Conservation (phyloP, 202 grass and related monocot genomes). For the Cymbopogon flexuosus region DNA sequence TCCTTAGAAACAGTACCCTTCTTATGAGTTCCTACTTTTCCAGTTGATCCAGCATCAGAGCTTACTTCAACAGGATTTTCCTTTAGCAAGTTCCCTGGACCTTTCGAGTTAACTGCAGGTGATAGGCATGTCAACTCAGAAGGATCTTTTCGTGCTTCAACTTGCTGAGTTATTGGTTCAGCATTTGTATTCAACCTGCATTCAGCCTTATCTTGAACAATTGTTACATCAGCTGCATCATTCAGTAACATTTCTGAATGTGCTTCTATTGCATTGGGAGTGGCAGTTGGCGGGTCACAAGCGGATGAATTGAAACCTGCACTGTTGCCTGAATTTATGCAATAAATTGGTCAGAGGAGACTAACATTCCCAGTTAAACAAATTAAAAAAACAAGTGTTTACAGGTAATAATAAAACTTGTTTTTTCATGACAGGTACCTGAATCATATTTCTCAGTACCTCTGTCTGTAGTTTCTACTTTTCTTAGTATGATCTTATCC, state of each 20-base stretch:
- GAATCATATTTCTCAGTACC: slow-evolving; percentile 36
- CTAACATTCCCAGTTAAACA: neutral
- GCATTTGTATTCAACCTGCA: slow-evolving; percentile 23
- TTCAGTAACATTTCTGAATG: slow-evolving; percentile 40
- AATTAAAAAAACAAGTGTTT: neutral
- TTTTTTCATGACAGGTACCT: slow-evolving; percentile 41
- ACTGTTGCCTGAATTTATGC: slow-evolving; percentile 20
- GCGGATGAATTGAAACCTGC: slow-evolving; percentile 40
- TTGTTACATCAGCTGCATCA: slow-evolving; percentile 49
- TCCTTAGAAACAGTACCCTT: slow-evolving; percentile 44
- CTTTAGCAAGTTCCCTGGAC: slow-evolving; percentile 23
- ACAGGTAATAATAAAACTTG: neutral
- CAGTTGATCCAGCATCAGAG: slow-evolving; percentile 28
- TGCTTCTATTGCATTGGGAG: slow-evolving; percentile 31
- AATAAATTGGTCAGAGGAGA: neutral
- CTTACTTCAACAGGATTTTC: slow-evolving; percentile 26
- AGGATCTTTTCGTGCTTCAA: slow-evolving; percentile 30
- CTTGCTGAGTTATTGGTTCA: slow-evolving; percentile 28
- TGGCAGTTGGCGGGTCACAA: slow-evolving; percentile 29
- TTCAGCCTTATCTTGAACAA: slow-evolving; percentile 52
- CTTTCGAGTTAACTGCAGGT: slow-evolving; percentile 1
- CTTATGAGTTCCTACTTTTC: slow-evolving; percentile 26
- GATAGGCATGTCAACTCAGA: slow-evolving; percentile 17
- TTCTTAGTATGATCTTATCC: slow-evolving; percentile 23
- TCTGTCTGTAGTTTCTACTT: slow-evolving; percentile 16